phyloP scores from a whole-genome alignment of 208 protist species.

The Kentomonas sorsogonicus region DNA sequence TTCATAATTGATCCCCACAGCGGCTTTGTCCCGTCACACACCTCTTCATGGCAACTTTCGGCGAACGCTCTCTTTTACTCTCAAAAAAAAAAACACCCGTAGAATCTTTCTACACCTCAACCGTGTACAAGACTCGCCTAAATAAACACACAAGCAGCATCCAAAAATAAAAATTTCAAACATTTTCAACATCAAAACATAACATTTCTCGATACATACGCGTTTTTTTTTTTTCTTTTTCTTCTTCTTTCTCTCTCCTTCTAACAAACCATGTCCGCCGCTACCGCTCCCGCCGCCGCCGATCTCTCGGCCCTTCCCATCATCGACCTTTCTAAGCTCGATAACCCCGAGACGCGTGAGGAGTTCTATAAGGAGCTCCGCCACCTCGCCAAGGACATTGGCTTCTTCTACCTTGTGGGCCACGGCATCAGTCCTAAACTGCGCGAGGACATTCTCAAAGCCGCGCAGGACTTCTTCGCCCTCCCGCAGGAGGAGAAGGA shows the following conservation, averaged over 20 bases:
- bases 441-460: slow-evolving; percentile 8
- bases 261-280: background rate
- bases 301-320: slow-evolving; percentile 3
- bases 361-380: slow-evolving; percentile 14
- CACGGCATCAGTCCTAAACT: slow-evolving; percentile 8
- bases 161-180: background rate
- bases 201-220: background rate
- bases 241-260: background rate
- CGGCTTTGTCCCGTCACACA: too few species aligned
- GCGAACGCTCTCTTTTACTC: too few species aligned
- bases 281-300: background rate
- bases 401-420: slow-evolving; percentile 19
- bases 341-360: slow-evolving; percentile 1
- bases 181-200: background rate
- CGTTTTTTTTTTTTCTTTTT: slow-evolving; percentile 16
- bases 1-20: too few species aligned
- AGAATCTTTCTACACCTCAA: background rate
- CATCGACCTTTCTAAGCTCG: slow-evolving; percentile 10
- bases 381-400: slow-evolving; percentile 12
- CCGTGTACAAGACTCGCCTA: slow-evolving; percentile 1
- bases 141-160: background rate
- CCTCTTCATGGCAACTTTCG: too few species aligned
- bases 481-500: slow-evolving; percentile 16
- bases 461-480: slow-evolving; percentile 13
- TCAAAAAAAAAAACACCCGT: slow-evolving; percentile 7